Base-by-base conservation (phyloP, 2,329 filamentous ascomycete genomes). In the Mycosphaerella sp. region DNA sequence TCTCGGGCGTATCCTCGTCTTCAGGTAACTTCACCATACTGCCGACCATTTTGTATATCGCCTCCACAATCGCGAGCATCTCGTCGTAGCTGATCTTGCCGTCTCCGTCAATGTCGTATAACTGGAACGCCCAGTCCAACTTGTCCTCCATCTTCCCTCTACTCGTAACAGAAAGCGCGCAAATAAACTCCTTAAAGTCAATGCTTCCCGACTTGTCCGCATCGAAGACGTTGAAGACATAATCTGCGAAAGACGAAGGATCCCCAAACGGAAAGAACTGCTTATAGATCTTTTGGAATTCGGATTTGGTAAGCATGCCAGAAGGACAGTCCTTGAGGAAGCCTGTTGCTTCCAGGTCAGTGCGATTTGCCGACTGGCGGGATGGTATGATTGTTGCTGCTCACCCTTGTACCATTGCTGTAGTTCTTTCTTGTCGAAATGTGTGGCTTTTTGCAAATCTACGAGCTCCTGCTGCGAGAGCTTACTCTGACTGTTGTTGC, bases 391-490 rank as follows among this genome's bases (percentile, higher is more conserved):
- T 13, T 25, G 16, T 10, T 21, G 6, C 16, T 25, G 39, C 82
- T 59, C 72, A 95, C 93, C 93, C 80, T 97, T 97, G 75, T 98
- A 97, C 93, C 93, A 98, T 83, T 97, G 91, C 71, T 98, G 93
- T 69, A 98, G 74, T 74, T 98, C 93, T 78, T 97, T 97, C 84
- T 96, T 96, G 74, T 98, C 93, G 68, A 98, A 98, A 73, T 97
- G 89, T 59, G 93, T 98, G 55, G 89, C 89, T 77, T 89, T 93
- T 71, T 97, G 90, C 62, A 98, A 83, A 73, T 98, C 93, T 61
- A 81, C 82, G 68, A 98, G 86, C 79, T 98, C 89, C 72, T 95
- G 86, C 70, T 93, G 88, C 53, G 90, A 95, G 70, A 98, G 86
- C 78, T 97, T 98, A 64, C 91, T 97, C 79, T 97, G 93, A 75